These are phyloP conservation scores for Delphinella strobiligena DNA, from an alignment of 2,329 filamentous ascomycete genomes.

Conservation along the genomic window DNA sequence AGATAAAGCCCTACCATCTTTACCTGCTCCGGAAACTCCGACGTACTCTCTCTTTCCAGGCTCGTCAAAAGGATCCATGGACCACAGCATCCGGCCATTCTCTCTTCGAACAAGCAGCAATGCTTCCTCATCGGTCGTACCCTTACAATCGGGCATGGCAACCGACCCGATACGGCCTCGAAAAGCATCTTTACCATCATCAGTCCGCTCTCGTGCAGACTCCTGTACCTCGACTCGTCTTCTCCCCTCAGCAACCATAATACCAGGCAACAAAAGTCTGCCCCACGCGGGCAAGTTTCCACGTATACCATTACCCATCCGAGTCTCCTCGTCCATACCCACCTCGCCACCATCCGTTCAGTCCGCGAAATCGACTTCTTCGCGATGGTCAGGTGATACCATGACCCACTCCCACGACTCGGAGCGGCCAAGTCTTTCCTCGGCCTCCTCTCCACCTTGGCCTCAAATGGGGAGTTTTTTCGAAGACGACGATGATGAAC, in stretches of 20 bases:
- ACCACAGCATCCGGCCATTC: not conserved
- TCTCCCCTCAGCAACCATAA: slow-evolving; percentile 3
- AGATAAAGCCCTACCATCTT: slow-evolving; percentile 4
- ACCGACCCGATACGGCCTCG: not conserved
- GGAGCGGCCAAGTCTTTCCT: not conserved
- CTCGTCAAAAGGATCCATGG: not conserved
- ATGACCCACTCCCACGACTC: not conserved
- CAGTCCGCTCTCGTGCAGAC: slow-evolving; percentile 5
- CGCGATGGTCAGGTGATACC: slow-evolving; percentile 6
- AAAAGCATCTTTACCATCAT: not conserved
- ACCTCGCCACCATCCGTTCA: slow-evolving; percentile 1
- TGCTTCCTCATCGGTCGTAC: not conserved
- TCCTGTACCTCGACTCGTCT: slow-evolving; percentile 5
- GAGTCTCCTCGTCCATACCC: slow-evolving; percentile 2
- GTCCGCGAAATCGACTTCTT: not conserved
- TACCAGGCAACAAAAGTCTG: slow-evolving; percentile 1
- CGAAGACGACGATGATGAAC: slow-evolving; percentile 3
- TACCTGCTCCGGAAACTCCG: slow-evolving; percentile 1
- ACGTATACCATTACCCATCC: not conserved
- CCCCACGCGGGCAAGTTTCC: not conserved
- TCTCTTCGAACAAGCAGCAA: not conserved
- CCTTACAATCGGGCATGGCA: not conserved
- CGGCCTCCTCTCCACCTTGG: not conserved
- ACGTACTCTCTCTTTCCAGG: not conserved
- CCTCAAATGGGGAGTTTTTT: slow-evolving; percentile 4